A percentile compares a stretch with the other conserved stretches of the same genome.
These are phyloP conservation scores for Dispira parvispora DNA, from an alignment of 192 early-diverging fungal genomes.

Conservation along the genomic window DNA sequence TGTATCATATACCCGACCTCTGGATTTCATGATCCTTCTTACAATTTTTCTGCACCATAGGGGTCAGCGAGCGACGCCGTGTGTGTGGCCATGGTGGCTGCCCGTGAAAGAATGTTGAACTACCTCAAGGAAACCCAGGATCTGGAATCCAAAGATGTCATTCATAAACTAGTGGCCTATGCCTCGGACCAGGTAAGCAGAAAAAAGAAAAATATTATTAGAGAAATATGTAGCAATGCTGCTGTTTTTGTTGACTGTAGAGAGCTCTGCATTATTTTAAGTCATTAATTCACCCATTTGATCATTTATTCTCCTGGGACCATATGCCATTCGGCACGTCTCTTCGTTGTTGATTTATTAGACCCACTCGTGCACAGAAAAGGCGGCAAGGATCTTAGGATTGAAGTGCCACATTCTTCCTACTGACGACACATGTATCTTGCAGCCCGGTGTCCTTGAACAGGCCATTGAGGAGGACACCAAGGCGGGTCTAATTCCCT, in stretches of 20 bases:
- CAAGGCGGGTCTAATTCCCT: conserved; percentile 35
- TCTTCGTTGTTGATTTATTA: neutral
- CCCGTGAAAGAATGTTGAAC: conserved; percentile 16
- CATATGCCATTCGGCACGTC: neutral
- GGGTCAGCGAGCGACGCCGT: conserved; percentile 39
- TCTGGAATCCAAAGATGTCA: neutral
- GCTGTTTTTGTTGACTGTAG: neutral
- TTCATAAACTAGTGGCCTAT: conserved; percentile 33
- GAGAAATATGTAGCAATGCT: neutral
- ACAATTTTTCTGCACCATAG: neutral
- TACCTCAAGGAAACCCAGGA: neutral
- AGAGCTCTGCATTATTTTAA: no score
- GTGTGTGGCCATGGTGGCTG: conserved; percentile 39
- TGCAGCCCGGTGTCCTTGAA: conserved; percentile 27
- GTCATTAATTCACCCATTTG: no score
- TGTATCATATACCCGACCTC: no score
- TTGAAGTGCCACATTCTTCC: conserved; percentile 20
- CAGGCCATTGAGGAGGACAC: conserved; percentile 30
- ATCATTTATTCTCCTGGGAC: neutral
- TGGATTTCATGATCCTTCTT: no score
- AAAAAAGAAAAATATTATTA: neutral
- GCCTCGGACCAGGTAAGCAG: conserved; percentile 31
- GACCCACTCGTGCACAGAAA: conserved; percentile 36
- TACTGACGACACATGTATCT: conserved; percentile 19
- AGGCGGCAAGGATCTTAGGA: conserved; percentile 32